Evolutionary conservation across 106 monocot genomes (phyloP), one percentile per base, ranked within the genome.

Genomic region (Hemerocallis citrina): DNA sequence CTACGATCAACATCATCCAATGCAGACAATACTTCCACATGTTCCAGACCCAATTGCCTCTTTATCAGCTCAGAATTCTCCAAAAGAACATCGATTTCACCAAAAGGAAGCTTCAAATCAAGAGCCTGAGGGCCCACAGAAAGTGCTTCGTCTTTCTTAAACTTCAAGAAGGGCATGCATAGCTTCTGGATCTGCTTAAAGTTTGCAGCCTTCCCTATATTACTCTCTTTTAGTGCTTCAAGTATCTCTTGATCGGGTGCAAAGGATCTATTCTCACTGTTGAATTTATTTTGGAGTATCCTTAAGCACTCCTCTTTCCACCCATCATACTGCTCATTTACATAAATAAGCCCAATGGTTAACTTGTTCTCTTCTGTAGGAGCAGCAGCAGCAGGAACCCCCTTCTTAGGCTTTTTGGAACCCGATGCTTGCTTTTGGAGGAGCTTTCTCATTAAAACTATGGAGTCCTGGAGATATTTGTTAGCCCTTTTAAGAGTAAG

Each of bases 151-250:
- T 88, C 88, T 62, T 83, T 88, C 61, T 88, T 88, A 37, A 79
- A 83, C 72, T 59, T 83, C 33, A 88, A 30, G 63, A 83, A 88
- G 36, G 87, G 79, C 87, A 88, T 79, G 75, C 87, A 88, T 15
- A 75, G 69, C 36, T 79, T 87, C 68, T 82, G 78, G 33, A 87
- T 65, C 70, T 82, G 74, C 64, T 78, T 77, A 32, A 76, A 81
- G 16, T 75, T 68, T 6, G 65, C 16, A 68, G 67, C 45, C 55
- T 78, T 54, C 20, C 72, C 86, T 12, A 86, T 21, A 39, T 54
- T 3, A 28, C 72, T 64, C 39, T 32, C 54, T 31, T 75, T 86
- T 43, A 86, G 49, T 56, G 78, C 82, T 37, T 75, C 72, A 11
- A 69, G 42, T 20, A 87, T 82, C 61, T 82, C 86, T 30, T 75